Evolutionary conservation across 2,329 filamentous ascomycete genomes (phyloP), one percentile per base, ranked within the genome.

Genomic region (Penicillium sp.): DNA sequence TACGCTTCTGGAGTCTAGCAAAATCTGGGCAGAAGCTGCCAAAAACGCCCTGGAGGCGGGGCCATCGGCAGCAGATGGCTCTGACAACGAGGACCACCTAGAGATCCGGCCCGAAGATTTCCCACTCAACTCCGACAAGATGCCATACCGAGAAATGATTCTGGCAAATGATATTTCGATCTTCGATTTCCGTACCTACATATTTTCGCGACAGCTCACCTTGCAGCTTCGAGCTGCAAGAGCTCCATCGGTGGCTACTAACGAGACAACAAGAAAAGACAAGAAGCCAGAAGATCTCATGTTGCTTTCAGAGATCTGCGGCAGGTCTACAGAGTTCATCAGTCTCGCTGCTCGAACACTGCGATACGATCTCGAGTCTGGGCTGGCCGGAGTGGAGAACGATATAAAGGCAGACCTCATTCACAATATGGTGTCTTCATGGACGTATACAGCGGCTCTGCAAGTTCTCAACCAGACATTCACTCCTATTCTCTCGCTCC

Each of bases 161-260:
- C 75, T 98, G 31, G 85, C 87, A 11, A 98, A 94, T 71, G 87
- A 95, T 55, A 94, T 98, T 28, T 98, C 93, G 0, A 77, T 95
- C 2, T 96, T 97, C 63, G 93, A 98, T 67, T 97, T 98, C 65
- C 79, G 88, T 40, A 88, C 86, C 57, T 98, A 98, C 65, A 83
- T 98, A 10, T 98, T 97, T 66, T 84, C 89, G 3, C 81, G 93
- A 20, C 91, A 98, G 60, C 81, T 95, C 52, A 80, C 86, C 2
- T 71, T 98, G 0, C 76, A 97, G 1, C 75, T 95, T 10, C 81
- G 90, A 4, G 77, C 95, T 1, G 89, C 87, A n/a, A 93, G 91
- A 61, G 68, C 69, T 11, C 62, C 63, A 16, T 71, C 63, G 22
- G 49, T 72, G 34, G 55, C 56, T 48, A 58, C 55, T n/a, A 60